Conservation (phyloP, 2,329 filamentous ascomycete species). For the Penicillium sp. region DNA sequence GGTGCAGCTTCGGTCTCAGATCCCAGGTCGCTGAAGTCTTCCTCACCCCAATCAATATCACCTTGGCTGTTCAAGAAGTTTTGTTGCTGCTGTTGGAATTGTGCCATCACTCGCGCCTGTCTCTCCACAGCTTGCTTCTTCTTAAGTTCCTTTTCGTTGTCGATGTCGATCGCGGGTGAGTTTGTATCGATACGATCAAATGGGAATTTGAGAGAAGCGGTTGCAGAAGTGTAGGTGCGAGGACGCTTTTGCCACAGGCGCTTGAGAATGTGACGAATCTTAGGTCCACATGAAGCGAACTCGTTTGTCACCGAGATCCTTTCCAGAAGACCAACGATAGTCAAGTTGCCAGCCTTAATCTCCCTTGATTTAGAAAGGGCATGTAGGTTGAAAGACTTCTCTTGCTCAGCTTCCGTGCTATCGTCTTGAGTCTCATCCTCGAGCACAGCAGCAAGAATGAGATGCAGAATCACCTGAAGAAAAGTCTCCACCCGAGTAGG, state of each 20-base stretch:
- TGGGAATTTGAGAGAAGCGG: conserved; percentile 59
- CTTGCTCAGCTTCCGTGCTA: conserved; percentile 48
- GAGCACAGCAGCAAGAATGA: conserved; percentile 79
- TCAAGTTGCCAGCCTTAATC: conserved; percentile 42
- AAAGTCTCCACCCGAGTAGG: conserved; percentile 85
- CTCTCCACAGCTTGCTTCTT: conserved; percentile 88
- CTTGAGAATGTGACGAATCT: conserved; percentile 79
- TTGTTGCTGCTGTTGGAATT: conserved; percentile 97
- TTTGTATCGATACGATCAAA: conserved; percentile 78
- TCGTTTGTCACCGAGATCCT: conserved; percentile 64
- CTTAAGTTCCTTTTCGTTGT: conserved; percentile 68
- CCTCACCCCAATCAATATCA: conserved; percentile 84
- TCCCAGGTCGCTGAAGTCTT: conserved; percentile 69
- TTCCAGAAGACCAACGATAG: conserved; percentile 55
- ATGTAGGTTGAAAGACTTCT: conserved; percentile 69
- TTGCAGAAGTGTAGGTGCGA: conserved; percentile 67
- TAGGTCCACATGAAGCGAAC: conserved; percentile 79
- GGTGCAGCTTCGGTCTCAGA: conserved; percentile 51
- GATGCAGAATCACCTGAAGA: conserved; percentile 84
- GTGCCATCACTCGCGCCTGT: conserved; percentile 93
- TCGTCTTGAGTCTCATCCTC: conserved; percentile 71
- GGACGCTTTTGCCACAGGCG: conserved; percentile 83
- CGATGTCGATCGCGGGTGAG: conserved; percentile 69
- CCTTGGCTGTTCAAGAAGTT: conserved; percentile 88
- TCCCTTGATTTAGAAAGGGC: conserved; percentile 65